Conservation (phyloP, 2,329 filamentous ascomycete species). For the Ceratocystis eucalypticola region DNA sequence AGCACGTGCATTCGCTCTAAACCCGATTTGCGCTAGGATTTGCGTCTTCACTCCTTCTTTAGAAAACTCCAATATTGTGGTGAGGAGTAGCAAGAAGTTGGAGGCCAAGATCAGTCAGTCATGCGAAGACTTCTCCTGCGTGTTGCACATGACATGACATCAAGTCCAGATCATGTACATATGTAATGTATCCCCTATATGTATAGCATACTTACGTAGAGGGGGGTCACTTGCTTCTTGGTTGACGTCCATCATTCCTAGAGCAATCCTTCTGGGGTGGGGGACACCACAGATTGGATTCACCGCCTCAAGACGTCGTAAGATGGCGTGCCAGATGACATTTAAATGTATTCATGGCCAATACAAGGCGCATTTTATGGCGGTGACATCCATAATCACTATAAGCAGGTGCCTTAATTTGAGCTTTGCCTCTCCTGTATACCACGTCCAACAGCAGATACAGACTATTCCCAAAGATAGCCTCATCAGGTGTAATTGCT, state of each 20-base stretch:
- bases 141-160: not conserved
- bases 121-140: not conserved
- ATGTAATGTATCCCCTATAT: not conserved
- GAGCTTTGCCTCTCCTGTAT: too few relatives aligned
- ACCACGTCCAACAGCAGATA: too few relatives aligned
- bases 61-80: not conserved
- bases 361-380: too few relatives aligned
- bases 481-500: too few relatives aligned
- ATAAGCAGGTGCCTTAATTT: too few relatives aligned
- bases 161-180: not conserved
- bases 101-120: not conserved
- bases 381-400: too few relatives aligned
- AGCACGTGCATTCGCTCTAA: not conserved
- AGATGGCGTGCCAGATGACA: not conserved
- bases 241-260: not conserved
- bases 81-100: not conserved
- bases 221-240: not conserved
- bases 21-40: constrained; percentile 1
- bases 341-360: not conserved
- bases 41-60: not conserved
- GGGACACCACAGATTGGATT: not conserved
- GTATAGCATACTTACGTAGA: not conserved
- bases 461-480: too few relatives aligned
- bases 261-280: not conserved
- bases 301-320: constrained; percentile 3